Base-by-base conservation (phyloP, 306 rosid genomes). In the Pueraria montana region DNA sequence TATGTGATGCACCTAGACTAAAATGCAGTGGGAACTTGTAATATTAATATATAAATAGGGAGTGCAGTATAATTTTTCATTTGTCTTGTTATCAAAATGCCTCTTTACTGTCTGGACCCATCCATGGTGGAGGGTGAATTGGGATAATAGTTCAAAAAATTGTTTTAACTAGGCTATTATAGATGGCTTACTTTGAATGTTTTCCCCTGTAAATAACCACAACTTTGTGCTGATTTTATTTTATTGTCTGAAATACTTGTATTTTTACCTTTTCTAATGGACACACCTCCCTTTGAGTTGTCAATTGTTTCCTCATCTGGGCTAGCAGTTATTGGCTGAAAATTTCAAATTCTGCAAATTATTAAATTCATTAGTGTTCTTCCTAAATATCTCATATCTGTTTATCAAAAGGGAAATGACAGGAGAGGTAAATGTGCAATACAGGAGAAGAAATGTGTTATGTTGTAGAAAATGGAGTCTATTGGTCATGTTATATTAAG, bases 401-500 rank as follows among this genome's bases (percentile, higher is more conserved):
- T 48, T 18, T 32, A 8, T 62, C 40, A 49, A 62, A 59, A 20
- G 27, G 52, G 26, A 34, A 40, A 32, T 32, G 72, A 21, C 66
- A 2, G 24, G 6, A 56, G 38, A 20, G 55, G 74, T 10, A 70
- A 61, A 59, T 45, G 30, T 7, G 50, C 4, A n/a, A 71, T 40
- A 10, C 18, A 13, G 20, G 58, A 72, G 72, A 27, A 24, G 32
- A 43, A 34, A 72, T 49, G 21, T 42, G 7, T 80, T 58, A 27
- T 27, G 50, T 59, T 45, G 52, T 72, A 34, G 80, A 61, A 62
- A 32, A 62, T 16, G 59, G 49, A 64, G 48, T 61, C 18, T 36
- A 5, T 48, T 72, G 26, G 48, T 38, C 30, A 32, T 7, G 23
- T 34, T 38, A 53, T 38, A 13, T 50, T 53, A 21, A 26, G 69